Evolutionary conservation across 345 rosid species (phyloP).

Genomic region (Salix caprea): DNA sequence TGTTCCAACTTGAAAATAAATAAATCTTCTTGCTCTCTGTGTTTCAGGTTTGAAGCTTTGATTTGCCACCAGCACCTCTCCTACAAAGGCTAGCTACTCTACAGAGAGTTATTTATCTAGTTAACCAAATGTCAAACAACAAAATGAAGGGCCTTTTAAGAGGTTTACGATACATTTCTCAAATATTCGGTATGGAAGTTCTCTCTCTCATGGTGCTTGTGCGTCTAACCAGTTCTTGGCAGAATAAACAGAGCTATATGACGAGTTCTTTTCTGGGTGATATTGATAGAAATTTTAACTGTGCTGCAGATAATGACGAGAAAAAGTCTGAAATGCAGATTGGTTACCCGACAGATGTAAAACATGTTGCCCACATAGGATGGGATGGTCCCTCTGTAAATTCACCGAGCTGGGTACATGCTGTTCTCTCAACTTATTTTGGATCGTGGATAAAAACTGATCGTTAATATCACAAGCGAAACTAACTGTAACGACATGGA

Average conservation of each 20-base stretch:
- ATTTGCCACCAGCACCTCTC: not conserved
- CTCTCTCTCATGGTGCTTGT: not conserved
- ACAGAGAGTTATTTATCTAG: not conserved
- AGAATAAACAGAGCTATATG: too few relatives aligned
- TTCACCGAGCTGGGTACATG: slow-evolving; percentile 23
- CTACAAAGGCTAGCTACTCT: not conserved
- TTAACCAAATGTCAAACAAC: slow-evolving; percentile 41
- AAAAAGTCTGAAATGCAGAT: slow-evolving; percentile 78
- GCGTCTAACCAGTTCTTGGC: not conserved
- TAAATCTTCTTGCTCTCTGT: not conserved
- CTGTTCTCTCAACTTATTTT: not conserved
- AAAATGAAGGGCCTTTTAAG: slow-evolving; percentile 78
- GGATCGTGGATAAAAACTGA: not conserved
- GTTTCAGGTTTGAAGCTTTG: slow-evolving; percentile 8
- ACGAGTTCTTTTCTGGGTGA: not conserved
- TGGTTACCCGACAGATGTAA: slow-evolving; percentile 86
- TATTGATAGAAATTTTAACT: not conserved
- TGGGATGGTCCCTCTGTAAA: slow-evolving; percentile 46
- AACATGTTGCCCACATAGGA: slow-evolving; percentile 93
- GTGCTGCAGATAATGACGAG: slow-evolving; percentile 50
- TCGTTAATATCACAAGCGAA: not conserved
- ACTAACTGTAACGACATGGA: not conserved
- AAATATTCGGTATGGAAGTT: slow-evolving; percentile 54
- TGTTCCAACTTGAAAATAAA: not conserved
- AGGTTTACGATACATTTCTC: slow-evolving; percentile 72